phyloP scores from a whole-genome alignment of 305 asterid species.

The Solanum aculeatissimum region DNA sequence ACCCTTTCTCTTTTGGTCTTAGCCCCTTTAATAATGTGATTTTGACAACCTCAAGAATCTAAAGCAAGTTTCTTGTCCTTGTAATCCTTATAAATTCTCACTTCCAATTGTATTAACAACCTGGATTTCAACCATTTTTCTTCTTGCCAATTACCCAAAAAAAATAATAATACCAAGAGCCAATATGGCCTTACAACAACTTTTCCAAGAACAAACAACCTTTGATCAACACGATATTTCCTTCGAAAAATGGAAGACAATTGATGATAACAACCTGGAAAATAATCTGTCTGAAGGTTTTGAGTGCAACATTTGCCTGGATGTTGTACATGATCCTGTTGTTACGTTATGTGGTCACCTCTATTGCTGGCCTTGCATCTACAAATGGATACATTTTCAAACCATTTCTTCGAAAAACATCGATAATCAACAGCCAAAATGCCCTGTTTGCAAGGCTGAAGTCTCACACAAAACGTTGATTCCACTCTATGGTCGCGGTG shows the following conservation, averaged over 20 bases:
- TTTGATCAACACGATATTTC: background rate
- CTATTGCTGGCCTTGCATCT: slow-evolving; percentile 87
- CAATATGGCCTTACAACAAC: background rate
- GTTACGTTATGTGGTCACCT: slow-evolving; percentile 87
- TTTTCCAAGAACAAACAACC: background rate
- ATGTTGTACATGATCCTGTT: slow-evolving; percentile 61
- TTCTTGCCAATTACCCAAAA: background rate
- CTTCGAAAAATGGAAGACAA: slow-evolving; percentile 8
- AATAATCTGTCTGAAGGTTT: slow-evolving; percentile 20
- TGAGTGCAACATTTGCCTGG: slow-evolving; percentile 62
- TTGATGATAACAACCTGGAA: slow-evolving; percentile 7
- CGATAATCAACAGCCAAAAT: slow-evolving; percentile 22
- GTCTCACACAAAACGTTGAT: slow-evolving; percentile 42
- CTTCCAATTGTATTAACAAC: background rate
- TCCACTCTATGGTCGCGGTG: slow-evolving; percentile 58
- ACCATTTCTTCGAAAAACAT: slow-evolving; percentile 1
- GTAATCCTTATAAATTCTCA: background rate
- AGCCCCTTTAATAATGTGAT: background rate
- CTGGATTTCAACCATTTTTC: background rate
- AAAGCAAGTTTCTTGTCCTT: background rate
- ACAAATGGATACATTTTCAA: slow-evolving; percentile 32
- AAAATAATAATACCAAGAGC: background rate
- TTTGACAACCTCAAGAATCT: background rate
- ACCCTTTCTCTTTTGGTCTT: background rate
- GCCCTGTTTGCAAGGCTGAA: slow-evolving; percentile 61